Conservation (phyloP, 768 basidiomycete species). For the Galerina marginata region DNA sequence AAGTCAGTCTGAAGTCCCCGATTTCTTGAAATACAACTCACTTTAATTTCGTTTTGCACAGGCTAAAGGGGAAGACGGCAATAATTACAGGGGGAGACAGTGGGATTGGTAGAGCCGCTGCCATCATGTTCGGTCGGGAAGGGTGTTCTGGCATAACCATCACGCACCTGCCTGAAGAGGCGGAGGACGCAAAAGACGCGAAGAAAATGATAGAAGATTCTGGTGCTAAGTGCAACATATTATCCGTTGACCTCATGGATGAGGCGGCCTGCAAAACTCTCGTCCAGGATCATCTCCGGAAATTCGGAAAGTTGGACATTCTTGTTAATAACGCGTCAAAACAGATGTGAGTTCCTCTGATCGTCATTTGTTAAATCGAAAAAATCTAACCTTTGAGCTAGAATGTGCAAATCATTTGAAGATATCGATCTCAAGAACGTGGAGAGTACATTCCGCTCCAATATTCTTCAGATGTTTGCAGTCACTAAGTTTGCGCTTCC, state of each 20-base stretch:
- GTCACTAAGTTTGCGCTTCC: constrained; percentile 61
- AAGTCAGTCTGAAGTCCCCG: constrained; percentile 35
- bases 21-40: background rate
- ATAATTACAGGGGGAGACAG: constrained; percentile 46
- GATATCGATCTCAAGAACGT: constrained; percentile 59
- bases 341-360: constrained; percentile 36
- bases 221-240: constrained; percentile 39
- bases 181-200: constrained; percentile 55
- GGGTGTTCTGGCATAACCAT: constrained; percentile 56
- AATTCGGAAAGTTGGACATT: constrained; percentile 54
- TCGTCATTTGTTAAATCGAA: background rate
- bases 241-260: constrained; percentile 48
- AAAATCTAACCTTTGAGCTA: constrained; percentile 21
- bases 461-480: constrained; percentile 66
- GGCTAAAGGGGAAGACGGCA: constrained; percentile 39
- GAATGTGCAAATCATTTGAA: constrained; percentile 47
- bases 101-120: constrained; percentile 58
- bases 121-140: constrained; percentile 57
- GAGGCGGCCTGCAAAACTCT: constrained; percentile 46
- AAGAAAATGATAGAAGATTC: constrained; percentile 53
- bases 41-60: constrained; percentile 8
- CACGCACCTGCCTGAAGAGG: constrained; percentile 60
- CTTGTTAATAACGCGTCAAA: constrained; percentile 67
- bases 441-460: constrained; percentile 57
- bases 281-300: constrained; percentile 51